Evolutionary conservation across 331 rosid genomes (phyloP).

Genomic region (Pyracantha coccinea): DNA sequence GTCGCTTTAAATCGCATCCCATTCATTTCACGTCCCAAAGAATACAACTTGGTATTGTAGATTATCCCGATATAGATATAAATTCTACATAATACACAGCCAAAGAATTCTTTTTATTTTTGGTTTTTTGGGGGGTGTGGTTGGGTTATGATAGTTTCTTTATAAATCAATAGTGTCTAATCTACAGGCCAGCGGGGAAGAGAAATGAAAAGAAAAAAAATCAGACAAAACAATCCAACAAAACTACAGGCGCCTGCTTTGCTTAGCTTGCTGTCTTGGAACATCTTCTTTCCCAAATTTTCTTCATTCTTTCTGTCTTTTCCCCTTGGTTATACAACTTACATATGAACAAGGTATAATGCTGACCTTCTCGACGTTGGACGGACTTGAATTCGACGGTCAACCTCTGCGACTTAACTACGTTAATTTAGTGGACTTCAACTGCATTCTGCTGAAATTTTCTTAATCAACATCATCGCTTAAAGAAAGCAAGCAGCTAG

Average conservation of each 20-base stretch:
- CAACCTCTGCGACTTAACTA: conserved; percentile 9
- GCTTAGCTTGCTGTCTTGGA: not conserved
- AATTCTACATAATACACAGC: no score
- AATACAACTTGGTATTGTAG: no score
- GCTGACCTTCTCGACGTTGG: conserved; percentile 10
- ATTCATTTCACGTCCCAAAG: no score
- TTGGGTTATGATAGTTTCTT: not conserved
- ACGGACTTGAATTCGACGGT: conserved; percentile 11
- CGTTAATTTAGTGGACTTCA: conserved; percentile 16
- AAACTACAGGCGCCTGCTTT: conserved; percentile 7
- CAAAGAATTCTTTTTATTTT: no score
- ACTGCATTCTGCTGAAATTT: conserved; percentile 19
- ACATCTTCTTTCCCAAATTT: conserved; percentile 5
- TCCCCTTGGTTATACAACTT: not conserved
- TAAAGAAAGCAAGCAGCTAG: conserved; percentile 17
- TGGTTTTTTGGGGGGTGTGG: no score
- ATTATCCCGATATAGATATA: no score
- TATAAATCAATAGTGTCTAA: not conserved
- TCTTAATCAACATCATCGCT: conserved; percentile 9
- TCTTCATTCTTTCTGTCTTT: conserved; percentile 1
- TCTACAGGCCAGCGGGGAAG: not conserved
- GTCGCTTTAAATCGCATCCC: no score
- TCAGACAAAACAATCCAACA: not conserved
- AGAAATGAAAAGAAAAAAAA: not conserved
- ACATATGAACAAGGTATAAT: conserved; percentile 11